Conservation (phyloP, 495 filamentous ascomycete genomes). For the Penicillium fimorum region DNA sequence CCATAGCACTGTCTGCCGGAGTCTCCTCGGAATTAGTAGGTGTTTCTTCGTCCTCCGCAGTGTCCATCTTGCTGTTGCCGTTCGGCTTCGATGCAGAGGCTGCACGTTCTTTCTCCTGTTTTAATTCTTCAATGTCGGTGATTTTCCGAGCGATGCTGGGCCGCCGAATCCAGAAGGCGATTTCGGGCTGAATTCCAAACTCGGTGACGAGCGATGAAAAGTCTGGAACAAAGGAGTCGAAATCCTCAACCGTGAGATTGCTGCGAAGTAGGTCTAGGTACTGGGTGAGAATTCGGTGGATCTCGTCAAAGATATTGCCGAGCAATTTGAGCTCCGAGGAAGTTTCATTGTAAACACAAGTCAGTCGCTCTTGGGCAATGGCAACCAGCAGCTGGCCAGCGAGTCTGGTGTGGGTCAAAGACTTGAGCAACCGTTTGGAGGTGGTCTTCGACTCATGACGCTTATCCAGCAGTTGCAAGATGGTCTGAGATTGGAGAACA, state of each 20-base stretch:
- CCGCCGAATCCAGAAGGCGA: conserved; percentile 87
- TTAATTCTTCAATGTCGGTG: conserved; percentile 40
- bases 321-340: conserved; percentile 77
- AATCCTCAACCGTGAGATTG: conserved; percentile 72
- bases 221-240: conserved; percentile 77
- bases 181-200: conserved; percentile 73
- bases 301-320: conserved; percentile 83
- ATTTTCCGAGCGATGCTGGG: conserved; percentile 61
- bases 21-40: conserved; percentile 16
- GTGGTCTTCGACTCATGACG: conserved; percentile 67
- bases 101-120: conserved; percentile 24
- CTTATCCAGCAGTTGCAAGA: conserved; percentile 74
- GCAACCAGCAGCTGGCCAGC: conserved; percentile 78
- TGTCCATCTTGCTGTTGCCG: conserved; percentile 37
- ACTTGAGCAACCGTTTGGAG: conserved; percentile 73
- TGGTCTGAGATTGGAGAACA: conserved; percentile 70
- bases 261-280: conserved; percentile 86
- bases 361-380: conserved; percentile 84
- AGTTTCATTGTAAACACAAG: conserved; percentile 68
- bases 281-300: conserved; percentile 78
- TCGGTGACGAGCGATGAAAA: conserved; percentile 70
- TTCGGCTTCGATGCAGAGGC: conserved; percentile 19
- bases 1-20: conserved; percentile 30
- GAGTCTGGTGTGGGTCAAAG: conserved; percentile 67
- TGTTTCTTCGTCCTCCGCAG: conserved; percentile 28